Evolutionary conservation across 768 basidiomycete species (phyloP), one percentile per base, ranked within the genome.

Genomic region (Lentinula sp.): DNA sequence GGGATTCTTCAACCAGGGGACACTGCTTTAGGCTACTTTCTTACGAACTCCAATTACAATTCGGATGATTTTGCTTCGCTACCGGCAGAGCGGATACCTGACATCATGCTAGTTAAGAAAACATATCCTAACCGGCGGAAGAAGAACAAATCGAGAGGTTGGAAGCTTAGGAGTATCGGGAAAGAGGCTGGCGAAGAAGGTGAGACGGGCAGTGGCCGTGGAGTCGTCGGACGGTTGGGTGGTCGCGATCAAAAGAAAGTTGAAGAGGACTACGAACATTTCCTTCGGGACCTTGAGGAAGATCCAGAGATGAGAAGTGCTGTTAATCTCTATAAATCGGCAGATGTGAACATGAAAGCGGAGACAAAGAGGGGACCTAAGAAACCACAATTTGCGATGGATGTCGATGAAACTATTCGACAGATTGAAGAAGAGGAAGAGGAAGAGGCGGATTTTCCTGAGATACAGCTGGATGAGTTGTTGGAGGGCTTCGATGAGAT

Each of bases 241-340:
- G 95, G 94, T 39, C 79, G 93, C 51, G 95, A 96, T 75, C 84
- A 87, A 74, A 87, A 83, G 77, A 94, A 95, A 79, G 92, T 98
- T 61, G 95, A 98, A 66, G 87, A 93, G 71, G 96, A 99, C 70
- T 99, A 98, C 74, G 97, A 98, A 77, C 64, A 92, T 55, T 99
- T 99, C 85, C 76, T 98, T 73, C 83, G 90, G 50, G 95, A 97
- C 64, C 74, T 98, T 53, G 95, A 97, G 73, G 96, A 98, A 72
- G 95, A 98, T 74, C 87, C 88, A 20, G 95, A 98, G 78, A 77
- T 98, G 78, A 84, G 96, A 42, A 80, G 81, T 5, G 85, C 85
- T 8, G 87, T 98, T 66, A 95, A 97, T 73, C 68, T 98, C 59
- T 98, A 96, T 80, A 91, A 87, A 75, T 77, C 83, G 2, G 64